Base-by-base conservation (phyloP, 805 yeast genomes). In the Candida xyloterini region DNA sequence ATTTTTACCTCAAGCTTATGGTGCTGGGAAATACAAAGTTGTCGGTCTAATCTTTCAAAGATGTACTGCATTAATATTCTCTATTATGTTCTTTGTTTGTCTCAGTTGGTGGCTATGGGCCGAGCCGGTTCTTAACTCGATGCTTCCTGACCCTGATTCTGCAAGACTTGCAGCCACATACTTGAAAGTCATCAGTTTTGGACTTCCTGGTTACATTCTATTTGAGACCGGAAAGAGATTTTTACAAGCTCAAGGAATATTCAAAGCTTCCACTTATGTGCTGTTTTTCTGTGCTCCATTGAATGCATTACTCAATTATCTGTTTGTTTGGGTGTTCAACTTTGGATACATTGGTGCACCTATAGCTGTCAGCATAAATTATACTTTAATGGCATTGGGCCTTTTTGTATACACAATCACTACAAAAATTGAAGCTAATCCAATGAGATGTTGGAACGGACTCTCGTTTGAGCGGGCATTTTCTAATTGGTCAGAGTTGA, bases 341-440 rank as follows among this genome's bases (percentile, higher is more conserved):
- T 50, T 74, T 38, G 93, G 93, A 3, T 84, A 78, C 56, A 55
- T 78, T 25, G 93, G 93, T 15, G 91, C 91, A 2, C 91, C 93
- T 27, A 67, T 81, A 25, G 78, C 89, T 3, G 87, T 84, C 15
- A 81, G 79, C 3, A 70, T 81, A 25, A 80, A 85, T 30, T 79
- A 84, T 55, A 81, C 84, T 71, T 53, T 80, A 37, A 82, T 84
- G 90, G 81, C 84, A 18, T 22, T 69, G 10, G 70, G 79, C 33
- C 59, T 84, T 27, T 61, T 70, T 47, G 59, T 67, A 9, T 77
- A 75, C 55, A 74, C 76, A 23, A 56, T 62, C 26, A 62, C 68
- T 23, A 65, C 70, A n/a, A 78, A 77, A 5, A 53, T 65, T 47
- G 65, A 70, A 50, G 34, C 47, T 9, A 47, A 52, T 18, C 65